phyloP scores from a whole-genome alignment of 2,329 filamentous ascomycete species.

The Thelonectria discophora region DNA sequence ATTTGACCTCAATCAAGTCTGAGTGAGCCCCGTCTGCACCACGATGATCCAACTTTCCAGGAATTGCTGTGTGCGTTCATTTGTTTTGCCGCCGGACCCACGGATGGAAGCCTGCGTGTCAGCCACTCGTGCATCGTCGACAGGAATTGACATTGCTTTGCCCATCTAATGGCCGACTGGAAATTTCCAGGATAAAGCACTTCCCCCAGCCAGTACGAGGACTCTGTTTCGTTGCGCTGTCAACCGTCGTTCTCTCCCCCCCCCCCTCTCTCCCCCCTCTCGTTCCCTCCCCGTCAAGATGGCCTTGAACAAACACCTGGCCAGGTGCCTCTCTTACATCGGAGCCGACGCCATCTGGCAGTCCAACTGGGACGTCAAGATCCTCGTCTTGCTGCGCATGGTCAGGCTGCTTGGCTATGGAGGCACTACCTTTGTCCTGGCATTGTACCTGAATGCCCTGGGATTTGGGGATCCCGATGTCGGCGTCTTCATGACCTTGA shows the following conservation, averaged over 20 bases:
- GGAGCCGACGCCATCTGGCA: slow-evolving; percentile 33
- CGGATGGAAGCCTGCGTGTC: background rate
- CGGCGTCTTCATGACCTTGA: slow-evolving; percentile 37
- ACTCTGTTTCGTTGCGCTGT: background rate
- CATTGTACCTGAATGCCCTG: slow-evolving; percentile 34
- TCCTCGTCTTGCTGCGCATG: slow-evolving; percentile 33
- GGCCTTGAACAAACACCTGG: slow-evolving; percentile 9
- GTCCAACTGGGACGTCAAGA: slow-evolving; percentile 34
- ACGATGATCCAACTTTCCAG: too few species aligned
- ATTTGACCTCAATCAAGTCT: background rate
- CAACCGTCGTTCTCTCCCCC: background rate
- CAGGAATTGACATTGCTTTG: background rate
- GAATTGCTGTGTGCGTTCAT: too few species aligned
- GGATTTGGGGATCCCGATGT: slow-evolving; percentile 33
- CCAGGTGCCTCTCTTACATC: slow-evolving; percentile 29
- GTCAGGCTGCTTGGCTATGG: slow-evolving; percentile 35
- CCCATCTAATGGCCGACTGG: background rate
- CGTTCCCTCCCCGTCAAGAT: slow-evolving; percentile 8
- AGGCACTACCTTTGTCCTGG: slow-evolving; percentile 34
- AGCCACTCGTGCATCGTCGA: background rate
- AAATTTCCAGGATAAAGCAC: background rate
- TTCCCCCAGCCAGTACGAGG: background rate
- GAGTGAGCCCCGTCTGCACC: too few species aligned
- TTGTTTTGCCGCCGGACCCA: background rate
- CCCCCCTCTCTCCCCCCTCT: too few species aligned